Evolutionary conservation across 345 rosid genomes (phyloP), one percentile per base, ranked within the genome.

Genomic region (Hibiscus tridactylites): DNA sequence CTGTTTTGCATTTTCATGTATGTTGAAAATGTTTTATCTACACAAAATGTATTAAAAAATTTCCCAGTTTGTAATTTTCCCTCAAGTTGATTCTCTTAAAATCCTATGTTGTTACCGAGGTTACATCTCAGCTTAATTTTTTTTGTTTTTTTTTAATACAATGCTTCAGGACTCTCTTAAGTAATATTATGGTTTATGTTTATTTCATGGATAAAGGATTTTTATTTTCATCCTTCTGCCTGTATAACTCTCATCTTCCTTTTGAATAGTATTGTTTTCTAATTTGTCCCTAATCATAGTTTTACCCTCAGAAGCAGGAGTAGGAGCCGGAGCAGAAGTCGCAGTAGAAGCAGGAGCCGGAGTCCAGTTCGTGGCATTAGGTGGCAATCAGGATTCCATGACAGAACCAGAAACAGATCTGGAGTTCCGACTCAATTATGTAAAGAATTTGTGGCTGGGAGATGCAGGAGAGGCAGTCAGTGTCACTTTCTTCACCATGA

Each of bases 381-480:
- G 78, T 79, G 82, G 80, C 91, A 92, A 61, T 75, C 88, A 12
- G 91, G 83, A 75, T 71, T 80, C 46, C 79, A 82, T 79, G 98
- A 83, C 31, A 85, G 88, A 83, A 81, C 62, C 28, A 80, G 75
- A 81, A 59, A 83, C 59, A 82, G 89, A 85, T 77, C 87, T 26
- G 84, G 80, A 61, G 77, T 72, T 73, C 75, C 90, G n/a, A 73
- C 80, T 71, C 84, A 76, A 79, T 56, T 87, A 76, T 90, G 91
- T 68, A 90, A 84, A 76, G 95, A 87, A 5, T 91, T 85, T 79
- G 61, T 78, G 57, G 62, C 78, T 81, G 95, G 95, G 65, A 86
- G 92, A 81, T 90, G 95, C 84, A 81, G 85, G 79, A 88, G 88
- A 76, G 89, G 91, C 61, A 82, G 66, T 75, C 89, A 82, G 70